A percentile compares a stretch with the other conserved stretches of the same genome.
Conservation (phyloP, 768 basidiomycete genomes). For the Pleurotus pulmonarius region DNA sequence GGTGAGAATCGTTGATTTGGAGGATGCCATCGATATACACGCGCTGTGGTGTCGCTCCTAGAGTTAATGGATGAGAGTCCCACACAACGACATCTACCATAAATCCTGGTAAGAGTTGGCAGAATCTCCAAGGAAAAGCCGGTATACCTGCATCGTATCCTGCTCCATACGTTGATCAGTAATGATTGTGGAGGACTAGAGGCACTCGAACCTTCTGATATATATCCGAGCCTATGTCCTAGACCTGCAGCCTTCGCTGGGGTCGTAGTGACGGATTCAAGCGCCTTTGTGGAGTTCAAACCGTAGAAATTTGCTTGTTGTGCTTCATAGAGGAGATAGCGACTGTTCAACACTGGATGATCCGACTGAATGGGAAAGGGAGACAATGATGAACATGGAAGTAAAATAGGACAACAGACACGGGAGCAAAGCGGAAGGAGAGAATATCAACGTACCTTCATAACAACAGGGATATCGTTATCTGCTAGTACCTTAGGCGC, state of each 20-base stretch:
- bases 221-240: constrained; percentile 62
- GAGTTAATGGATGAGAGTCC: constrained; percentile 73
- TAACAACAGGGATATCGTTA: constrained; percentile 59
- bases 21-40: constrained; percentile 83
- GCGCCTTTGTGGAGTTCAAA: constrained; percentile 49
- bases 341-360: constrained; percentile 56
- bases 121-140: neutral
- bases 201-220: constrained; percentile 41
- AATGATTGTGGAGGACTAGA: neutral
- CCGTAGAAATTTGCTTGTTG: constrained; percentile 69
- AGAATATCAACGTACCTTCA: constrained; percentile 51
- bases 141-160: constrained; percentile 65
- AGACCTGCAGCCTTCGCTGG: constrained; percentile 65
- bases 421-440: neutral
- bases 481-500: constrained; percentile 70
- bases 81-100: constrained; percentile 49
- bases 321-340: constrained; percentile 69
- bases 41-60: constrained; percentile 79
- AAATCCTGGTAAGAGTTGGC: neutral
- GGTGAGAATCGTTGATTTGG: constrained; percentile 41
- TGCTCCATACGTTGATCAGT: constrained; percentile 13
- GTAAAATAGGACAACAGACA: neutral
- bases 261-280: constrained; percentile 60
- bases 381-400: neutral
- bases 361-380: constrained; percentile 34